These are phyloP conservation scores for Globisporangium perplexum DNA, from an alignment of 352 stramenopile genomes.

Conservation along the genomic window DNA sequence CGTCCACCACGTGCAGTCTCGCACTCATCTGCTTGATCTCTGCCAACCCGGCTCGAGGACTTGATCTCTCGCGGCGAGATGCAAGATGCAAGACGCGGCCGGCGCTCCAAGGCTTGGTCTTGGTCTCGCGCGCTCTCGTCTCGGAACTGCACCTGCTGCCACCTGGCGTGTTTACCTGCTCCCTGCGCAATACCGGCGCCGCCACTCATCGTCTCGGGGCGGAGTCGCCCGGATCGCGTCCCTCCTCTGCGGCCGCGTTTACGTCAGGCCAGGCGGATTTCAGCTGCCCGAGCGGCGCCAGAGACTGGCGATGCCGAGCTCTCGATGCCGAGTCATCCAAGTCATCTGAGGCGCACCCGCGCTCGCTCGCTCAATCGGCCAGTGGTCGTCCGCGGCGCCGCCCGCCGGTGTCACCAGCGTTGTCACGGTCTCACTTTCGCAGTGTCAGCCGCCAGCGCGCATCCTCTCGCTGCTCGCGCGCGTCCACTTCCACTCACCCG, in stretches of 20 bases:
- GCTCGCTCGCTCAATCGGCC: background rate
- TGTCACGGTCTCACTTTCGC: slow-evolving; percentile 3
- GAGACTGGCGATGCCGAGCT: background rate
- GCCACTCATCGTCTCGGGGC: background rate
- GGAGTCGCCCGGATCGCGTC: background rate
- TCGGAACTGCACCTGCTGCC: no score
- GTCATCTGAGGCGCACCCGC: no score
- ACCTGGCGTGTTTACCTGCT: background rate
- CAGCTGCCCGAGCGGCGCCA: background rate
- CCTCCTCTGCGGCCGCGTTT: background rate
- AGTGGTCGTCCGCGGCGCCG: no score
- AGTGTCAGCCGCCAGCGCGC: slow-evolving; percentile 3
- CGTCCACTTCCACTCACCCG: background rate
- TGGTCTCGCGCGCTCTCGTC: no score
- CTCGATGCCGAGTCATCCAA: no score
- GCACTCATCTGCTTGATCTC: no score
- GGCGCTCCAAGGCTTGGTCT: no score
- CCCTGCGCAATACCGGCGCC: background rate
- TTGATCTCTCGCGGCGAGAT: no score
- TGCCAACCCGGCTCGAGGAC: no score
- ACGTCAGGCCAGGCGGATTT: background rate
- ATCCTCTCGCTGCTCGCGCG: background rate
- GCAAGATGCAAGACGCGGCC: no score
- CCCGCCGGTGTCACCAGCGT: slow-evolving; percentile 1
- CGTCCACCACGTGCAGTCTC: no score